Conservation (phyloP, 441 rosid species). For the Euphorbia schlechtendalii region DNA sequence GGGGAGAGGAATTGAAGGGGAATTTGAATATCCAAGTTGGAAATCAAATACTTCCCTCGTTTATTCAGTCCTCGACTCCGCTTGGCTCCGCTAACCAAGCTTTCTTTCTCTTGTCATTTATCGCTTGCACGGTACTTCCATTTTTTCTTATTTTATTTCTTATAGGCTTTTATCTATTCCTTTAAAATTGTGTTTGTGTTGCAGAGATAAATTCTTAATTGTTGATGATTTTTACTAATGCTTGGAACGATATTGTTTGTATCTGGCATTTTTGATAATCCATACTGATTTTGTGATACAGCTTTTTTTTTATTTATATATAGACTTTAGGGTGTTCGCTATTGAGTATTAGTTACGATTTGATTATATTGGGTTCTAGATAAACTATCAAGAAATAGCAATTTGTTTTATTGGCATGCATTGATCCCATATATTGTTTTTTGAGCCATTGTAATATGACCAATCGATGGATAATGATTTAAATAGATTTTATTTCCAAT, state of each 20-base stretch:
- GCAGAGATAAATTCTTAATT: too few relatives aligned
- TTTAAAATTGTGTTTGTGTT: neutral
- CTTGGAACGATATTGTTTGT: too few relatives aligned
- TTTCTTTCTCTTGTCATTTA: conserved; percentile 62
- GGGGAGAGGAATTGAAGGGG: conserved; percentile 25
- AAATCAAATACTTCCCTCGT: neutral
- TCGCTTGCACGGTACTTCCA: conserved; percentile 69
- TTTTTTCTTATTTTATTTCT: conserved; percentile 3
- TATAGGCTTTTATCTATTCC: neutral
- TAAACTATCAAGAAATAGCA: neutral
- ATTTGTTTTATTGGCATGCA: neutral
- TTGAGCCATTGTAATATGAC: too few relatives aligned
- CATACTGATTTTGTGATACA: neutral
- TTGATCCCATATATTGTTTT: neutral
- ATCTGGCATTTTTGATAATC: neutral
- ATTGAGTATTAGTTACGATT: neutral
- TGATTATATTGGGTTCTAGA: neutral
- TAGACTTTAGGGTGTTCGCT: neutral
- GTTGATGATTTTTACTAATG: too few relatives aligned
- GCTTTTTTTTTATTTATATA: neutral
- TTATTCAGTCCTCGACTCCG: neutral
- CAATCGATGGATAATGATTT: too few relatives aligned
- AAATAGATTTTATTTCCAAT: too few relatives aligned
- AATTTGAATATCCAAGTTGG: conserved; percentile 19
- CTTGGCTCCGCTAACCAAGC: conserved; percentile 39